A percentile compares a stretch with the other conserved stretches of the same genome.
phyloP scores from a whole-genome alignment of 306 rosid species.

The Astragalus glycyphyllos region DNA sequence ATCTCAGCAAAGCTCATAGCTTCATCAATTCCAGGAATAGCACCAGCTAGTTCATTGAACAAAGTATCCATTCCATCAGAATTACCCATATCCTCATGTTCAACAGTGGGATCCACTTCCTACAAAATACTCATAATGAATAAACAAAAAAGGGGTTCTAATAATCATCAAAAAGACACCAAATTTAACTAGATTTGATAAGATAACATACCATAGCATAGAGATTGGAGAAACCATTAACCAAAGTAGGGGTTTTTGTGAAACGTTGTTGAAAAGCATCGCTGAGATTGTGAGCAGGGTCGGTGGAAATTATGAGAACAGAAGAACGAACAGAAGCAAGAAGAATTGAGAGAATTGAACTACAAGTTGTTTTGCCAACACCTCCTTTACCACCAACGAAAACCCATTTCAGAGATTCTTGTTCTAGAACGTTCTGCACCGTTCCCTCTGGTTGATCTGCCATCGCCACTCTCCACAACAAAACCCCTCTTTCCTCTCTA shows the following conservation, averaged over 20 bases:
- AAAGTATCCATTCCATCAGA: conserved; percentile 85
- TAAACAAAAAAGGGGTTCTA: conserved; percentile 14
- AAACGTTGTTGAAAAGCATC: conserved; percentile 97
- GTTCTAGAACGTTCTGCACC: conserved; percentile 77
- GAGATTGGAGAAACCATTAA: conserved; percentile 90
- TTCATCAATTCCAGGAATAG: conserved; percentile 99
- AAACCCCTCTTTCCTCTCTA: not conserved
- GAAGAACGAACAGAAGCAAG: conserved; percentile 81
- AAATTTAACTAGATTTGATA: not conserved
- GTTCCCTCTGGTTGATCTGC: conserved; percentile 71
- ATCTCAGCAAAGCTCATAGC: conserved; percentile 99
- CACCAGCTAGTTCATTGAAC: conserved; percentile 85
- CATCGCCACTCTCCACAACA: conserved; percentile 25
- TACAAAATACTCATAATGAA: conserved; percentile 36
- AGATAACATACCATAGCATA: conserved; percentile 72
- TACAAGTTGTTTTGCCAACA: conserved; percentile 94
- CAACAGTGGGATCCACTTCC: conserved; percentile 99
- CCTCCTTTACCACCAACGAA: conserved; percentile 99
- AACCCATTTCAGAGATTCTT: conserved; percentile 91
- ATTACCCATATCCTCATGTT: conserved; percentile 64
- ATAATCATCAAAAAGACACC: conserved; percentile 19
- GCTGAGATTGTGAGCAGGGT: conserved; percentile 99
- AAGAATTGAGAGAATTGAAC: conserved; percentile 89
- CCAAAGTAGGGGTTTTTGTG: conserved; percentile 88
- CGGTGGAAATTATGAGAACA: conserved; percentile 94